phyloP scores from a whole-genome alignment of 2,329 filamentous ascomycete species.

The Claviceps arundinis region DNA sequence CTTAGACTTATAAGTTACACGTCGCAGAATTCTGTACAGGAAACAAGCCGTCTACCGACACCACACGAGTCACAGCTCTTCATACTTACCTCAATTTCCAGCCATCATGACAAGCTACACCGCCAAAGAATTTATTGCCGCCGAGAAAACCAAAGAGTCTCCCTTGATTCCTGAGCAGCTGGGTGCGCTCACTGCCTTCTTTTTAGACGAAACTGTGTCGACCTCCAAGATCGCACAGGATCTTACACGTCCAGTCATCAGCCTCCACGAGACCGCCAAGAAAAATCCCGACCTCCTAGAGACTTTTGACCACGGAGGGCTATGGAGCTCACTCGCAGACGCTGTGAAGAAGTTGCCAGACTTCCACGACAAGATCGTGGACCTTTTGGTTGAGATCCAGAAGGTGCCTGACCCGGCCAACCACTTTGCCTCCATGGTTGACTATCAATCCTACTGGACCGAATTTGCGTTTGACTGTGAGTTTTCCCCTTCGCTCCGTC shows the following conservation, averaged over 20 bases:
- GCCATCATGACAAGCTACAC: neutral
- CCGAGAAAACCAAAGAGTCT: neutral
- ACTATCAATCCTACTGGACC: neutral
- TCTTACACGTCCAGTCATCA: neutral
- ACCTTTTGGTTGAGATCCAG: conserved; percentile 2
- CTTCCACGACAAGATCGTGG: neutral
- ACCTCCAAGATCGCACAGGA: neutral
- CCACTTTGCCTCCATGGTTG: neutral
- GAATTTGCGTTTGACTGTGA: conserved; percentile 1
- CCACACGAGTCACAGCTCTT: neutral
- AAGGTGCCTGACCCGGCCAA: neutral
- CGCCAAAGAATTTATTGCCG: neutral
- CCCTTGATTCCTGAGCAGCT: neutral
- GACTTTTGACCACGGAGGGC: neutral
- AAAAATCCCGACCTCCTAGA: neutral
- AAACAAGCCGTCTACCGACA: neutral
- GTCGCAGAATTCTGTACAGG: neutral
- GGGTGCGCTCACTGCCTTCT: neutral
- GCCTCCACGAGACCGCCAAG: neutral
- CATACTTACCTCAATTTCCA: neutral
- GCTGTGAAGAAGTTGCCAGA: neutral
- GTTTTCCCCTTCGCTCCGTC: neutral
- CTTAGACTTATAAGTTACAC: neutral
- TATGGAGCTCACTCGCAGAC: neutral
- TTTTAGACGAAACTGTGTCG: neutral